These are phyloP conservation scores for Eleusine coracana DNA, from an alignment of 176 grass and related monocot species.

Conservation along the genomic window DNA sequence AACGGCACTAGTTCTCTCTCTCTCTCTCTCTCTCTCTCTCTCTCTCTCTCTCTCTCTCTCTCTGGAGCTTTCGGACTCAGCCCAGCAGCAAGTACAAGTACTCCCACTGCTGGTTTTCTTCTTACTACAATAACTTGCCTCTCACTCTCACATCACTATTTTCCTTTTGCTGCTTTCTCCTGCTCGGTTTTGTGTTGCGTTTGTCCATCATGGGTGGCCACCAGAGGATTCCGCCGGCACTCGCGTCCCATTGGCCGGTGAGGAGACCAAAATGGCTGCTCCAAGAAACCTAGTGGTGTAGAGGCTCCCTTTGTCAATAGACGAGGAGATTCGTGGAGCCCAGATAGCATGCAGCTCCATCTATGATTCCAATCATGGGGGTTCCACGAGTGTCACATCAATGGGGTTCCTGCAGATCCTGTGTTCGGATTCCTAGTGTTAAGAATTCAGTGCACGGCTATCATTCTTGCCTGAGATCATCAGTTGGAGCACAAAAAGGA, in stretches of 20 bases:
- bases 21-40: neutral
- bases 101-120: slow-evolving; percentile 20
- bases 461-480: neutral
- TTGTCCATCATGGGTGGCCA: slow-evolving; percentile 33
- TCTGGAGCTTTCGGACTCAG: neutral
- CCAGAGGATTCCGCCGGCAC: slow-evolving; percentile 23
- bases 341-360: no score
- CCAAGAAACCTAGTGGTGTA: no score
- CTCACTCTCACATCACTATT: neutral
- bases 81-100: neutral
- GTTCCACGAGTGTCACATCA: slow-evolving; percentile 10
- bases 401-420: slow-evolving; percentile 22
- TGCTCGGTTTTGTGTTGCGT: slow-evolving; percentile 13
- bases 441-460: neutral
- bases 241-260: slow-evolving; percentile 24
- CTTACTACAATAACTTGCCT: neutral
- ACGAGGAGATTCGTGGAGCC: no score
- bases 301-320: no score
- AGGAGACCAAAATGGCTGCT: slow-evolving; percentile 39
- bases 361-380: no score
- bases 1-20: neutral
- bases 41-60: neutral
- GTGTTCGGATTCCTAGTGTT: neutral
- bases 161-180: neutral
- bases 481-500: no score